Percentiles rank a stretch among this genome's conserved stretches.
Evolutionary conservation across 1,139 yeast genomes (phyloP).

Genomic region (Hansenula sp.): DNA sequence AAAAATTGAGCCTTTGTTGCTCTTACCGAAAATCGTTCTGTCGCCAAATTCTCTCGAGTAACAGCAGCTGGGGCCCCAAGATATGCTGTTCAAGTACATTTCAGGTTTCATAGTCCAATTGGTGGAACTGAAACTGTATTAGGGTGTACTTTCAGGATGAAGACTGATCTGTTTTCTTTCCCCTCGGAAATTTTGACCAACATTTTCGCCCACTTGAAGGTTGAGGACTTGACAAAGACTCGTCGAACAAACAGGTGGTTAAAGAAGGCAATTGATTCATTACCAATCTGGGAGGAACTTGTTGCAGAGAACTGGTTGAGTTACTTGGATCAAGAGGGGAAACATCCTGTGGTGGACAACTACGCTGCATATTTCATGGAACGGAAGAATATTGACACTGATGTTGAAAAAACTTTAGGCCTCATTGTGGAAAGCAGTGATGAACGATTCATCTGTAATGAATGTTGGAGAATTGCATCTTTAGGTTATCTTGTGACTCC

Average conservation of each 20-base stretch:
- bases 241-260: not conserved
- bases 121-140: too few relatives aligned
- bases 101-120: too few relatives aligned
- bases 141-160: too few relatives aligned
- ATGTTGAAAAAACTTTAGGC: not conserved
- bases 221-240: not conserved
- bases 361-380: not conserved
- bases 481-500: not conserved
- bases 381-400: not conserved
- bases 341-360: not conserved
- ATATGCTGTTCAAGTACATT: too few relatives aligned
- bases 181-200: too few relatives aligned
- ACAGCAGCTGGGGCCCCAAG: too few relatives aligned
- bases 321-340: not conserved
- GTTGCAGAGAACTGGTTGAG: not conserved
- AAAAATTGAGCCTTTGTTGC: too few relatives aligned
- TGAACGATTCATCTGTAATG: not conserved
- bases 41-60: too few relatives aligned
- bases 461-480: not conserved
- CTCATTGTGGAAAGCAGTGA: not conserved
- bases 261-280: not conserved
- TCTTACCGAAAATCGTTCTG: too few relatives aligned
- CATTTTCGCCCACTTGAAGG: not conserved
- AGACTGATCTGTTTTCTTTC: too few relatives aligned
- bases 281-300: not conserved